Evolutionary conservation across 2,329 filamentous ascomycete species (phyloP), one percentile per base, ranked within the genome.

Genomic region (Fusarium pininemorale): DNA sequence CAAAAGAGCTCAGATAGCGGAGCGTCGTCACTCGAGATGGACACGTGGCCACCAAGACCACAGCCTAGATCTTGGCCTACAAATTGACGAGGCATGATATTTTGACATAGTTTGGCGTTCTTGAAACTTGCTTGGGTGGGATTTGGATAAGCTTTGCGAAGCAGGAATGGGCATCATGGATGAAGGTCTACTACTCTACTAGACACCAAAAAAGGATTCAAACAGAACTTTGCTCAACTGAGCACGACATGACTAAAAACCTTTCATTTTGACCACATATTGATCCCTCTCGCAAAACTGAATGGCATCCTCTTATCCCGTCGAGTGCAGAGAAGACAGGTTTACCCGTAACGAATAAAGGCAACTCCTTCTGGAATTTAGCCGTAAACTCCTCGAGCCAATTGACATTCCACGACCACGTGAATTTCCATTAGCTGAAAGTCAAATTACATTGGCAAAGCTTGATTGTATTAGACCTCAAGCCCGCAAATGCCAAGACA

Each of bases 11-110:
- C 58, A 20, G 62, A 74, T 20, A 76, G 73, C 14, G 69, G 63
- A 24, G 51, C 48, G 18, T 77, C 76, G 12, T 74, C 72, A 20
- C 60, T 78, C 24, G 76, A 78, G 61, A 70, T 78, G 75, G 65
- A 75, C 18, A 63, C 75, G 22, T 78, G 75, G 76, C 69, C 75
- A 15, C 57, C 54, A 3, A 65, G 64, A 41, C 69, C 75, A 24
- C 72, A 77, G 10, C 72, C 73, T 8, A 75, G 58, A 26, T 75
- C 69, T n/a, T 75, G 73, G 73, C 73, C 73, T 37, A 38, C 47
- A 35, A 39, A 30, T 15, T 65, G 30, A 61, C 48, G 55, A 65
- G 38, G 47, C 22, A 69, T 63, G 53, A 54, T 67, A 18, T 28
- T 64, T 66, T 51, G 45, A 47, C 30, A 60, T 62, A 15, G n/a